Evolutionary conservation across 2,329 filamentous ascomycete genomes (phyloP), one percentile per base, ranked within the genome.

Genomic region (Neofusicoccum parvum): DNA sequence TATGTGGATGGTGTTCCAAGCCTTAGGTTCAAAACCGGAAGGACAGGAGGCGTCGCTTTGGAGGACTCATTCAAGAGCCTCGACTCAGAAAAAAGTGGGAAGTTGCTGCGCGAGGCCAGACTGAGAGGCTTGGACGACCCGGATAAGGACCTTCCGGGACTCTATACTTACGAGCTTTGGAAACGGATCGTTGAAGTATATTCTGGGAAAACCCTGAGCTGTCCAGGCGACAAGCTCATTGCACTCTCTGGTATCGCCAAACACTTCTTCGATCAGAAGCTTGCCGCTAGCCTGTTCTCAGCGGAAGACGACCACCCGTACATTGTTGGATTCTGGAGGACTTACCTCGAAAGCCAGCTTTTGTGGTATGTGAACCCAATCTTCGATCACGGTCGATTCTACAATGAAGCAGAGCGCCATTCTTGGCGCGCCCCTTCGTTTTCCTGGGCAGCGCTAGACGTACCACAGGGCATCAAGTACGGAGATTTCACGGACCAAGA

Each of bases 361-460:
- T 34, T 62, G 6, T 41, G 59, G 48, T 15, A 11, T 6, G 37
- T 50, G 6, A 17, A 51, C 11, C 37, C 46, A 5, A 12, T 49
- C 0, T 67, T 60, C 49, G 37, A 66, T 17, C 37, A 67, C n/a
- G 65, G 58, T 0, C 5, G 34, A 5, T 66, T 49, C 17, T 32
- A 68, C 2, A 68, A 68, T 32, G 23, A 20, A 1, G 45, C 23
- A 17, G 60, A 66, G 7, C 37, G 64, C 37, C 6, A 62, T 3
- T 12, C 34, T 3, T 45, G 50, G 3, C 46, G 68, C 36, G 68
- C 67, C 1, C 71, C 71, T 2, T 72, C 70, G 1, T 72, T 68
- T 6, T 72, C 70, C 0, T 72, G 70, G 71, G 71, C 69, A 1
- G 45, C 69, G 7, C 48, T 72, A 5, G 65, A 71, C 36, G 46